These are phyloP conservation scores for Populus tomentosa DNA, from an alignment of 441 rosid genomes.

Conservation along the genomic window DNA sequence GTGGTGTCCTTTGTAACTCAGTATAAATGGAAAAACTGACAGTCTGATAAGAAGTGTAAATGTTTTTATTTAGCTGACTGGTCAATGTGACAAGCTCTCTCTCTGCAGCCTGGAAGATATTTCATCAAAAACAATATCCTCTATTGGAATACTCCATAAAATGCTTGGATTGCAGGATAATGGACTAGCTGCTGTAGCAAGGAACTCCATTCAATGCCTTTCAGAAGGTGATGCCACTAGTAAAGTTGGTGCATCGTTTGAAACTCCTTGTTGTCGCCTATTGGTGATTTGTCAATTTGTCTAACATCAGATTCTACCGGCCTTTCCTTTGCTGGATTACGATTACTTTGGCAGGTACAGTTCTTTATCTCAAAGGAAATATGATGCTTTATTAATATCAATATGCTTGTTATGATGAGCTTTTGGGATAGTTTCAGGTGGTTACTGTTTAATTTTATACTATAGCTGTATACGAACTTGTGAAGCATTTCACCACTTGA, in stretches of 20 bases:
- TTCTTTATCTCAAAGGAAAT: constrained; percentile 18
- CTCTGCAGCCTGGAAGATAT: constrained; percentile 49
- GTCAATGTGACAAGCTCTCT: background rate
- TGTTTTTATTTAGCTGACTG: background rate
- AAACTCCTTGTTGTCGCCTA: no score
- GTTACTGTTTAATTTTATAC: background rate
- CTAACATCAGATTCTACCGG: no score
- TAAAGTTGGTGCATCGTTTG: constrained; percentile 13
- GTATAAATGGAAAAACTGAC: background rate
- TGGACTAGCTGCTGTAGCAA: constrained; percentile 45
- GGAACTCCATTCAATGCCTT: constrained; percentile 70
- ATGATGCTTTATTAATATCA: background rate
- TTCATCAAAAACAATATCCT: constrained; percentile 42
- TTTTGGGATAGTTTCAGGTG: background rate
- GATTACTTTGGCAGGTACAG: constrained; percentile 73
- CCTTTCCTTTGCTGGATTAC: background rate
- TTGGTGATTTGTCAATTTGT: no score
- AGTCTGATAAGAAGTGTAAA: background rate
- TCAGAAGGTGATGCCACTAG: constrained; percentile 49
- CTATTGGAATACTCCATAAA: constrained; percentile 59
- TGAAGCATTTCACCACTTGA: background rate
- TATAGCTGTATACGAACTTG: background rate
- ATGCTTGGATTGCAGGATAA: constrained; percentile 49
- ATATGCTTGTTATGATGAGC: background rate
- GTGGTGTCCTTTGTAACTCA: no score